phyloP scores from a whole-genome alignment of 106 monocot species.

The Phalaenopsis equestris region DNA sequence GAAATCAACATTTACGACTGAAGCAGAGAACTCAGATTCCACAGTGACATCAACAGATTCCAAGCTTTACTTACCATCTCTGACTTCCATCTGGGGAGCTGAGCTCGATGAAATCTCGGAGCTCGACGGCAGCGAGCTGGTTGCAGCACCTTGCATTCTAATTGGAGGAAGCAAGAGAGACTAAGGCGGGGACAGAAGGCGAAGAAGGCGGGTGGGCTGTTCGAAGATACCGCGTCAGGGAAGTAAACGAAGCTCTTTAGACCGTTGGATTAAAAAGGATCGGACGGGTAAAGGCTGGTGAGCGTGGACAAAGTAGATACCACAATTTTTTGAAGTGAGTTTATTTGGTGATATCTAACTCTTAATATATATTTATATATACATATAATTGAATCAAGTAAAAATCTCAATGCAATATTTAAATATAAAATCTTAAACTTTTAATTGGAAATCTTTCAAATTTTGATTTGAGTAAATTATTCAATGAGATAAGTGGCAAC shows the following conservation, averaged over 20 bases:
- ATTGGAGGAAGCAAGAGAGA: not conserved
- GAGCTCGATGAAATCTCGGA: constrained; percentile 91
- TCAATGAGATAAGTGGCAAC: too few relatives aligned
- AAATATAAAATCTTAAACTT: too few relatives aligned
- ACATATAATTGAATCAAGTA: too few relatives aligned
- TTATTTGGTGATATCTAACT: too few relatives aligned
- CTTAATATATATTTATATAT: too few relatives aligned
- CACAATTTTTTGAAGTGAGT: too few relatives aligned
- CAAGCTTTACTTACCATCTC: constrained; percentile 32
- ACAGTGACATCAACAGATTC: not conserved
- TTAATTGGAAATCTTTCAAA: too few relatives aligned
- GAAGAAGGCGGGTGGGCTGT: constrained; percentile 4
- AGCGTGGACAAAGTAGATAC: constrained; percentile 22
- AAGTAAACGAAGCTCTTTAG: not conserved
- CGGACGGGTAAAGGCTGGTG: constrained; percentile 14
- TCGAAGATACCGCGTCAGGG: constrained; percentile 1
- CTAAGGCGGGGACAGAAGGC: not conserved
- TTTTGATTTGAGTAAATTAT: too few relatives aligned
- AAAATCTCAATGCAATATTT: too few relatives aligned
- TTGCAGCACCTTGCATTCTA: constrained; percentile 56
- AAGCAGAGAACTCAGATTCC: not conserved
- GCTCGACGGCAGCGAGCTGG: constrained; percentile 77
- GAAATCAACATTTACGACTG: not conserved
- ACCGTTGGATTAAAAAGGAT: constrained; percentile 29
- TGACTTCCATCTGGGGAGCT: constrained; percentile 42